Base-by-base conservation (phyloP, 2,329 filamentous ascomycete species). In the Volutella citrinella region DNA sequence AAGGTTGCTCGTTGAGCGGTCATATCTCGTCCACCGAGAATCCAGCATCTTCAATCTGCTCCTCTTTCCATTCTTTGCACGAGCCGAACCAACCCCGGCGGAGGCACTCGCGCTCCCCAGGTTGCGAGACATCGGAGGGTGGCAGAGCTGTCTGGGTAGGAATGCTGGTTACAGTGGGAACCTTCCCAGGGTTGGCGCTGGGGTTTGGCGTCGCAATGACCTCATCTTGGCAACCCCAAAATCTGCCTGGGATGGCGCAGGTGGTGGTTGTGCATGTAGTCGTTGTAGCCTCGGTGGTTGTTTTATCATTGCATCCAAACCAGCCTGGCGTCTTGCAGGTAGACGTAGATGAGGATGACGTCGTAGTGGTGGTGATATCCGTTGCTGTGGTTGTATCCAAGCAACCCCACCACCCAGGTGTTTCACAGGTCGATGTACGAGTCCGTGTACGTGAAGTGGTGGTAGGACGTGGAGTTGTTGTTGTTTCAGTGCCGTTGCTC, bases 321-420 rank as follows among this genome's bases (percentile, higher is more conserved):
- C 79, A 84, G 8, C 80, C 80, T 4, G 78, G 79, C 2, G 74
- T 77, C 47, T 72, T 65, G 54, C 77, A 82, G 0, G 74, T 80
- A 3, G 70, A 73, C n/a, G 68, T 75, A 38, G 56, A 60, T 5
- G 64, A 67, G 1, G 61, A 72, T 0, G 69, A 68, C 0, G 72
- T 68, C 10, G 67, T 68, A 4, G 66, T 61, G 1, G 61, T 57
- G 15, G 62, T 64, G 11, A 49, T 54, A 10, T 44, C 42, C 7
- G 64, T 64, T 3, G 68, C 70, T 0, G 80, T 82, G 4, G 73
- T 72, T 58, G 82, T 74, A 46, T 87, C 84, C 23, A 86, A 65
- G 55, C 80, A 89, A 15, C 87, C 87, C 83, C 84, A 95, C 90
- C 90, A 95, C 6, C 90, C 88, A 18, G 90, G 90, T 3, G 90